phyloP scores from a whole-genome alignment of 441 rosid species.

The Pelargonium myrrhifolium region DNA sequence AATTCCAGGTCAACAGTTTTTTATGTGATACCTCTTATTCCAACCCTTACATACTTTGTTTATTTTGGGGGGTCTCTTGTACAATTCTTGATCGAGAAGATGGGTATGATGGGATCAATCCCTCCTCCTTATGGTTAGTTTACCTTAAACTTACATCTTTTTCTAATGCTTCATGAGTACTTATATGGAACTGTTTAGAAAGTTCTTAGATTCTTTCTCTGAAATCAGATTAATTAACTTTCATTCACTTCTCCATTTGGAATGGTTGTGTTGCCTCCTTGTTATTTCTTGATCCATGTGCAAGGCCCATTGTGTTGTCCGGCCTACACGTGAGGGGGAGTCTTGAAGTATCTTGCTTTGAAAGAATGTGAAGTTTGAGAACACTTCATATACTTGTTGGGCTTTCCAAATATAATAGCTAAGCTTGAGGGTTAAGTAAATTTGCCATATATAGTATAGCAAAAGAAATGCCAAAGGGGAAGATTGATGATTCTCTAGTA shows the following conservation, averaged over 20 bases:
- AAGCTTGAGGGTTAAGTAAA: too few species aligned
- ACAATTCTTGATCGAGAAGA: constrained; percentile 84
- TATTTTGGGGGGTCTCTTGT: constrained; percentile 80
- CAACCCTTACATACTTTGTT: constrained; percentile 56
- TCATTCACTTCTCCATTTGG: not conserved
- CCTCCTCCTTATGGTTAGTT: constrained; percentile 87
- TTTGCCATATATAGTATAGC: too few species aligned
- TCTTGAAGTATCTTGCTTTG: too few species aligned
- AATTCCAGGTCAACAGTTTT: constrained; percentile 61
- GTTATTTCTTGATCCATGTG: too few species aligned
- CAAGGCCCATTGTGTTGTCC: too few species aligned
- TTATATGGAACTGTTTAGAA: not conserved
- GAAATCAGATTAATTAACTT: not conserved
- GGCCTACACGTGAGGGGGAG: too few species aligned
- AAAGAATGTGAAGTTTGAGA: too few species aligned
- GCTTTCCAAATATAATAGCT: too few species aligned
- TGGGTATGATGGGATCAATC: constrained; percentile 92
- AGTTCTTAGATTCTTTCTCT: not conserved
- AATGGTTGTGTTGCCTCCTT: not conserved
- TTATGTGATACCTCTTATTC: constrained; percentile 61
- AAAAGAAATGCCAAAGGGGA: too few species aligned
- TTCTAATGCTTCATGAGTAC: not conserved
- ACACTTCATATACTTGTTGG: too few species aligned
- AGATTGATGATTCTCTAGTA: too few species aligned
- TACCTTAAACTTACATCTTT: constrained; percentile 20